Conservation (phyloP, 306 rosid genomes). For the Pachyrhizus erosus region DNA sequence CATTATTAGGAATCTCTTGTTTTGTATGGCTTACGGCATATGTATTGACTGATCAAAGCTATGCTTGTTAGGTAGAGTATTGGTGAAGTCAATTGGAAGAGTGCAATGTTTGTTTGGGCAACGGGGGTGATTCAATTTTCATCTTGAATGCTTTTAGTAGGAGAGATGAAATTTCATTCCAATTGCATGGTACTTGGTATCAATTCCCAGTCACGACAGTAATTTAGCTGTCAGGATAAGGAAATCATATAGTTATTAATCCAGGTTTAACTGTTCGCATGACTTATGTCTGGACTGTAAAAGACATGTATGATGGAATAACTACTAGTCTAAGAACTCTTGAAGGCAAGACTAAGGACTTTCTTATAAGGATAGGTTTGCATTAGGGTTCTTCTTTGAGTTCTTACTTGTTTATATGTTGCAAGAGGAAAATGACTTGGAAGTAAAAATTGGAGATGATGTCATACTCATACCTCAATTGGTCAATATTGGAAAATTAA, state of each 20-base stretch:
- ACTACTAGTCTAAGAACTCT: background rate
- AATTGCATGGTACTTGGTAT: slow-evolving; percentile 13
- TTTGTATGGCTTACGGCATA: background rate
- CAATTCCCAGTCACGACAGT: background rate
- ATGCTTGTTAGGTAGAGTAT: slow-evolving; percentile 38
- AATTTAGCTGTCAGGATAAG: background rate
- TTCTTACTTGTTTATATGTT: background rate
- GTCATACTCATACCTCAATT: background rate
- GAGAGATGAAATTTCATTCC: slow-evolving; percentile 13
- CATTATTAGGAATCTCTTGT: slow-evolving; percentile 29
- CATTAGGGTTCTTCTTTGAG: background rate
- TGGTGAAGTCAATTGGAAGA: slow-evolving; percentile 29
- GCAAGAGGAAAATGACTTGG: background rate
- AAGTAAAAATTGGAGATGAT: background rate
- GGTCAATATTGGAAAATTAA: background rate
- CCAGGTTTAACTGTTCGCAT: background rate
- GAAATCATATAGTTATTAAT: background rate
- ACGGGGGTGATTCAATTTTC: slow-evolving; percentile 13
- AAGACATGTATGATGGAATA: background rate
- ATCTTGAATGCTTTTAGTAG: background rate
- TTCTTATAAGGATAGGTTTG: background rate
- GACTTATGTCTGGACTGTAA: background rate
- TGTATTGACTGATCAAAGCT: slow-evolving; percentile 9
- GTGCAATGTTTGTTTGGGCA: slow-evolving; percentile 19
- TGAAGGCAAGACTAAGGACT: background rate